Evolutionary conservation across 208 protist genomes (phyloP), one percentile per base, ranked within the genome.

Genomic region (Zelonia costaricensis): DNA sequence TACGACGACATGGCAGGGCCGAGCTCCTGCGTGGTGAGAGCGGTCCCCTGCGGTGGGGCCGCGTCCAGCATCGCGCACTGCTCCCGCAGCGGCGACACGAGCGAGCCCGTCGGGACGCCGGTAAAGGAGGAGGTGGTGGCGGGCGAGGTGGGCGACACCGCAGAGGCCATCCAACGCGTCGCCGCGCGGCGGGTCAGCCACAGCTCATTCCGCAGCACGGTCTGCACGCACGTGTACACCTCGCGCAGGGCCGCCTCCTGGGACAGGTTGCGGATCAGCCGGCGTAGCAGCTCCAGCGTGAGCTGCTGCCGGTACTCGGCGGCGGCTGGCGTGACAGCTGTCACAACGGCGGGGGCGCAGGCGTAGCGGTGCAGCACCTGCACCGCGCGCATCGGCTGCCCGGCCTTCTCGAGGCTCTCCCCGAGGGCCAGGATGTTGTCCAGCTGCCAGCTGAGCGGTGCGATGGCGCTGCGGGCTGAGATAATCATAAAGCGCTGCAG

Each of bases 401-500:
- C 86, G 18, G 84, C 71, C 46, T 78, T 66, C 61, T 84, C 81
- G 44, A 95, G 82, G 35, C 71, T 71, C 73, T 93, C 86, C 22
- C 73, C 76, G 22, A 95, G 42, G 16, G 86, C 62, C 28, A 88
- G 64, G 47, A 95, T 84, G 61, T 91, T 93, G 25, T 78, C 61
- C 10, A 86, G 54, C 72, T 95, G 89, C 86, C 84, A 92, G 52
- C 80, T 60, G 4, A 81, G 70, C 15, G 86, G 82, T 12, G 82
- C 76, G 15, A 95, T 70, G 43, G 84, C 77, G 62, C 78, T 87
- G 40, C 89, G 89, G 5, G 83, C 61, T 6, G 86, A 70, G 53
- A 95, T 86, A 15, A 76, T 80, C 63, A 82, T 60, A 61, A 91
- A 84, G 28, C 74, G 82, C 59, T 95, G 89, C 28, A 92, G 64